Conservation (phyloP, 306 rosid genomes). For the Malus orientalis region DNA sequence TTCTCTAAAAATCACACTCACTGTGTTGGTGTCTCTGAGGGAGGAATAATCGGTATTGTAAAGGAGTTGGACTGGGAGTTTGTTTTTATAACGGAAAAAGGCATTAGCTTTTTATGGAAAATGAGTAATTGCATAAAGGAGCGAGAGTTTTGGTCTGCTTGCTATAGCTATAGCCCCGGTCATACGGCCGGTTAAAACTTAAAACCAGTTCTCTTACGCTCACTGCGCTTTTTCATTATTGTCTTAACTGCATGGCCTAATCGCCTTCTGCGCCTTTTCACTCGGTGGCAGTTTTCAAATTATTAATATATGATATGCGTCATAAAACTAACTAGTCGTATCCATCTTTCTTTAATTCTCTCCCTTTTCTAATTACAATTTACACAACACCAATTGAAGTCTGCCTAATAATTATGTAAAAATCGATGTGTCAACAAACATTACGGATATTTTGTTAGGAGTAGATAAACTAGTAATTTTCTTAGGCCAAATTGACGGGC, state of each 20-base stretch:
- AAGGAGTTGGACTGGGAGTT: not conserved
- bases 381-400: too few species aligned
- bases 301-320: too few species aligned
- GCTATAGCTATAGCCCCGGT: slow-evolving; percentile 10
- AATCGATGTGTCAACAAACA: too few species aligned
- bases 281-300: not conserved
- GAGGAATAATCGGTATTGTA: too few species aligned
- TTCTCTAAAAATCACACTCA: not conserved
- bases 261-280: not conserved
- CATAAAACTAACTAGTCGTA: too few species aligned
- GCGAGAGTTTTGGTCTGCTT: slow-evolving; percentile 8
- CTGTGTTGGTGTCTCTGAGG: too few species aligned
- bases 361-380: too few species aligned
- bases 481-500: too few species aligned
- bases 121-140: not conserved
- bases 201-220: not conserved
- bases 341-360: too few species aligned
- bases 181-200: not conserved
- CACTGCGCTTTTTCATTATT: not conserved
- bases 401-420: too few species aligned
- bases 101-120: not conserved
- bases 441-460: too few species aligned
- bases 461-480: too few species aligned
- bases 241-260: not conserved
- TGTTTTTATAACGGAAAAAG: not conserved